Conservation (phyloP, 345 rosid species). For the Gossypium sturtianum region DNA sequence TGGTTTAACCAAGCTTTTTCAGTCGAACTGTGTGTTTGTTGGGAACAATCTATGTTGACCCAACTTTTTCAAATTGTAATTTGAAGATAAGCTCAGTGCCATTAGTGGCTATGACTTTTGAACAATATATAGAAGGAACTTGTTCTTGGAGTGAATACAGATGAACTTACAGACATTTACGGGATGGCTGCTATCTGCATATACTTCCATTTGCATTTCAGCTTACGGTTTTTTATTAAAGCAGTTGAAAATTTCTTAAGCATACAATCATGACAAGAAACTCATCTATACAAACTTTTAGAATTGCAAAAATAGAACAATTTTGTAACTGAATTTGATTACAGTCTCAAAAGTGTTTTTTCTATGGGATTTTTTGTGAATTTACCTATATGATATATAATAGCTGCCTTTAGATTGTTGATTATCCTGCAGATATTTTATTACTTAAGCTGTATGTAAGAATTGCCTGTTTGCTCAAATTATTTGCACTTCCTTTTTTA, state of each 20-base stretch:
- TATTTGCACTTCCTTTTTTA: slow-evolving; percentile 15
- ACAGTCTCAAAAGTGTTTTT: not conserved
- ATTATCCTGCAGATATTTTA: not conserved
- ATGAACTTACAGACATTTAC: not conserved
- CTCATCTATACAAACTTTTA: not conserved
- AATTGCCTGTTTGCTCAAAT: not conserved
- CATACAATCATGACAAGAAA: not conserved
- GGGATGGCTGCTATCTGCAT: not conserved
- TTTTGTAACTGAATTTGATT: not conserved
- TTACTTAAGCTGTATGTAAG: not conserved
- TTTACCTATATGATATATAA: not conserved
- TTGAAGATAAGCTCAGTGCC: not conserved
- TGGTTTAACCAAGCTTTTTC: not conserved
- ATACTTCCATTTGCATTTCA: not conserved
- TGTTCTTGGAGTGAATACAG: not conserved
- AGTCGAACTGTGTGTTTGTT: not conserved
- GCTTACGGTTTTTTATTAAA: not conserved
- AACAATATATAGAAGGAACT: not conserved
- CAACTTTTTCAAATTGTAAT: not conserved
- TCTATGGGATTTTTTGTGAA: slow-evolving; percentile 1
- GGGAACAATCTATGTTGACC: not conserved
- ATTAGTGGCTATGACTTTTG: not conserved
- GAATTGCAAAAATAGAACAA: not conserved
- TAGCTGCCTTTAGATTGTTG: not conserved
- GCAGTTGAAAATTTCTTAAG: not conserved